Percentiles rank a stretch among this genome's conserved stretches.
Evolutionary conservation across 768 basidiomycete genomes (phyloP).

Genomic region (Inosperma sp.): DNA sequence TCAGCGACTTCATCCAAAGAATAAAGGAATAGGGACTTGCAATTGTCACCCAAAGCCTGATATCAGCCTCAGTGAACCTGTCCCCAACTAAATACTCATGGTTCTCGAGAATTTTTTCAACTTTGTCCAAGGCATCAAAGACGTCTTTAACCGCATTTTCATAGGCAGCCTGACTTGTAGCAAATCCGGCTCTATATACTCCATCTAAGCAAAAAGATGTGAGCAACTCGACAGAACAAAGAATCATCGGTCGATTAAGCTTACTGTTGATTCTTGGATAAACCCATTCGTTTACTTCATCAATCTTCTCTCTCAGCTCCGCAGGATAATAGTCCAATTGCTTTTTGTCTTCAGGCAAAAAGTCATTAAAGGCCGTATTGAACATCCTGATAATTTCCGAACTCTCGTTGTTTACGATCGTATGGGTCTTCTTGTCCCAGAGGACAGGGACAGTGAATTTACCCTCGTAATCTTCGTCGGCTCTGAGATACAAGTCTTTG

Average conservation of each 20-base stretch:
- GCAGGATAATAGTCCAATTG: slow-evolving; percentile 76
- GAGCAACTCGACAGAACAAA: no score
- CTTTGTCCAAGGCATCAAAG: slow-evolving; percentile 73
- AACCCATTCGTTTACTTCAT: slow-evolving; percentile 80
- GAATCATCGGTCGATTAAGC: no score
- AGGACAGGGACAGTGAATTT: slow-evolving; percentile 88
- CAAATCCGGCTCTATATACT: slow-evolving; percentile 89
- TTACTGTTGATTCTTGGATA: slow-evolving; percentile 81
- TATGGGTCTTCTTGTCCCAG: slow-evolving; percentile 86
- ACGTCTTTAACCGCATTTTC: slow-evolving; percentile 67
- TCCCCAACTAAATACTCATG: slow-evolving; percentile 85
- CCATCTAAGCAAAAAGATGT: slow-evolving; percentile 50
- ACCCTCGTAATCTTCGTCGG: slow-evolving; percentile 65
- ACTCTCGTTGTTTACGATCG: slow-evolving; percentile 94
- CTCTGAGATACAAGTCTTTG: slow-evolving; percentile 81
- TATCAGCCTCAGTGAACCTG: slow-evolving; percentile 76
- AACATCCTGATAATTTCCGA: slow-evolving; percentile 94
- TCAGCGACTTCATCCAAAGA: not conserved
- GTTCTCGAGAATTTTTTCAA: slow-evolving; percentile 71
- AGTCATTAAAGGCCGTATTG: slow-evolving; percentile 78
- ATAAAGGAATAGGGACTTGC: slow-evolving; percentile 38
- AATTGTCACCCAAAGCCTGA: slow-evolving; percentile 90
- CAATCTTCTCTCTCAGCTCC: slow-evolving; percentile 68
- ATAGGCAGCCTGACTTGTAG: slow-evolving; percentile 76
- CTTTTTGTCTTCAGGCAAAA: slow-evolving; percentile 62